Base-by-base conservation (phyloP, 768 basidiomycete genomes). In the Gloeopeniophorella convolvens region DNA sequence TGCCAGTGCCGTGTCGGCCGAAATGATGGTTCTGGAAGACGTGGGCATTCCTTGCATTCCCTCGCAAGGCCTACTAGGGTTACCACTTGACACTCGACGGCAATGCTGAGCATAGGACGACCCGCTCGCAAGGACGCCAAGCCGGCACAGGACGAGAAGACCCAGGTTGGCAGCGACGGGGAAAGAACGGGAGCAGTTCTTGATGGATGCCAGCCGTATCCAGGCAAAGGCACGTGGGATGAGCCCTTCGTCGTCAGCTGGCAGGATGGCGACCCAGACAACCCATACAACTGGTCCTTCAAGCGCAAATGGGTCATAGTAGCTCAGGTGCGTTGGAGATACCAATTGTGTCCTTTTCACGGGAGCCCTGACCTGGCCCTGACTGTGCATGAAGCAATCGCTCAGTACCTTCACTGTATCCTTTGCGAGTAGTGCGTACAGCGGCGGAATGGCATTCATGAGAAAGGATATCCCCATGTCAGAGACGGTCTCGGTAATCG, bases 201-300 rank as follows among this genome's bases (percentile, higher is more conserved):
- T 40, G 39, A 13, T 12, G n/a, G 16, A 39, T 15, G 12, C 15
- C 21, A 26, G 15, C 51, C 43, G 10, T 77, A 75, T 61, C 60
- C 68, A 8, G 80, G 79, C 10, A 61, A 55, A 21, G 80, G 80
- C 21, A 75, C 75, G 13, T 42, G 37, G 3, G 65, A 72, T 27
- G 72, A 78, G 55, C 79, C 79, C 18, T 77, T 69, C 52, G 61
- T 79, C 43, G 76, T 82, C 54, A 71, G 77, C 52, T 82, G 78
- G 79, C 67, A 71, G 41, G 50, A 63, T 4, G 62, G 71, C 47
- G 78, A 80, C 53, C 67, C 72, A 11, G 76, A 78, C 51, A 70
- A 78, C 58, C 80, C 80, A 2, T 77, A 74, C 65, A 78, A 76
- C 61, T 82, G 79, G 77, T 61, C 70, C 4, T 71, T 62, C 32